Percentiles rank a stretch among this genome's conserved stretches.
These are phyloP conservation scores for Cyclospora cayetanensis DNA, from an alignment of 169 alveolate genomes.

Conservation along the genomic window DNA sequence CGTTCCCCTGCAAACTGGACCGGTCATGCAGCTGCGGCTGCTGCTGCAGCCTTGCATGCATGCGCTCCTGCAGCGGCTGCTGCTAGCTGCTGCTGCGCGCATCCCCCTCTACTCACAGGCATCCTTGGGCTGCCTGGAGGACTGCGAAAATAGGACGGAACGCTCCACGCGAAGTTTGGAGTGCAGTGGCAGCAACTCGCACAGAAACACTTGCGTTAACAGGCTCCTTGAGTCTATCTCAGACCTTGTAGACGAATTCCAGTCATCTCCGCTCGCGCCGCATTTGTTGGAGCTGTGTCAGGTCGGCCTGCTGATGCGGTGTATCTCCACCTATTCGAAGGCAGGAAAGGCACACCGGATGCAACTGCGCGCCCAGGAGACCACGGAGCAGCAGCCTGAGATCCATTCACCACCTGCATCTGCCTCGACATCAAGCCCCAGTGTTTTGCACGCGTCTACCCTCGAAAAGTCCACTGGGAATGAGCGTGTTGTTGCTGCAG, in stretches of 20 bases:
- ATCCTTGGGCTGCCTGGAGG: too few relatives aligned
- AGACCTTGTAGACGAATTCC: slow-evolving; percentile 26
- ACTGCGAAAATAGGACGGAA: too few relatives aligned
- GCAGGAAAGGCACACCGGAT: neutral
- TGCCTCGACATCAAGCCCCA: neutral
- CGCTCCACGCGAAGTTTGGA: too few relatives aligned
- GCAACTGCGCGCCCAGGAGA: neutral
- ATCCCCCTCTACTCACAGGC: neutral
- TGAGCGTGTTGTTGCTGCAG: slow-evolving; percentile 7
- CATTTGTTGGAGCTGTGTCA: slow-evolving; percentile 36
- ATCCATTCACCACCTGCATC: neutral
- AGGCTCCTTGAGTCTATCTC: neutral
- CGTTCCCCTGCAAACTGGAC: neutral
- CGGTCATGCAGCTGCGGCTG: slow-evolving; percentile 34
- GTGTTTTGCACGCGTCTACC: neutral
- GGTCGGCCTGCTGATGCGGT: slow-evolving; percentile 41
- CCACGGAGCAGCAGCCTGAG: neutral
- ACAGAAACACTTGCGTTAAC: too few relatives aligned
- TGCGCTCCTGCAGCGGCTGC: slow-evolving; percentile 38
- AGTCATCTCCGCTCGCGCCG: slow-evolving; percentile 27
- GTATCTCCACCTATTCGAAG: slow-evolving; percentile 36
- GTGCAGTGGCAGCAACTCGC: too few relatives aligned
- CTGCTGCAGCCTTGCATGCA: slow-evolving; percentile 45
- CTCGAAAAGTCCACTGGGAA: neutral
- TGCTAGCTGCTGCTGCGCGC: slow-evolving; percentile 37